Conservation (phyloP, 2,329 filamentous ascomycete genomes). For the Botrytis sinoallii region DNA sequence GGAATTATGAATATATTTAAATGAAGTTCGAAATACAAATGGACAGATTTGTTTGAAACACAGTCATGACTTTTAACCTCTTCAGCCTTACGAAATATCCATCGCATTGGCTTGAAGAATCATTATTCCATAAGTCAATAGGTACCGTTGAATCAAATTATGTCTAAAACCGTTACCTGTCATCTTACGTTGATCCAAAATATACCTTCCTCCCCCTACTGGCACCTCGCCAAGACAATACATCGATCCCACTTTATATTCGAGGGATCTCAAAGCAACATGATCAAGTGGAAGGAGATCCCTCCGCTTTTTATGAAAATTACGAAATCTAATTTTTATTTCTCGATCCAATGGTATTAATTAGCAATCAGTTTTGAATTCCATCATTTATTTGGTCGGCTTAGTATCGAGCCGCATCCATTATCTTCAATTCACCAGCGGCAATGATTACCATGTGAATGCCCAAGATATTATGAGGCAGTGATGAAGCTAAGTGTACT, state of each 20-base stretch:
- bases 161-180: not conserved
- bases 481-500: not conserved
- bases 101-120: not conserved
- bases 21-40: not conserved
- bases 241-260: not conserved
- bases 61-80: not conserved
- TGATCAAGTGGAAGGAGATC: not conserved
- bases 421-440: not conserved
- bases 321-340: not conserved
- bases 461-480: not conserved
- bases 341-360: not conserved
- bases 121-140: not conserved
- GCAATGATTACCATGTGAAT: not conserved
- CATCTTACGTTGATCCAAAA: not conserved
- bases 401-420: not conserved
- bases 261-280: not conserved
- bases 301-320: not conserved
- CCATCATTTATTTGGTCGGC: not conserved
- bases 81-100: not conserved
- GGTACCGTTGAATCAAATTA: not conserved
- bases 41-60: not conserved
- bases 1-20: rapidly evolving
- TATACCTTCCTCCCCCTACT: not conserved
- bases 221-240: not conserved
- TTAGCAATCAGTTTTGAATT: not conserved